These are phyloP conservation scores for Meredithiella fracta DNA, from an alignment of 2,329 filamentous ascomycete species.

Conservation along the genomic window DNA sequence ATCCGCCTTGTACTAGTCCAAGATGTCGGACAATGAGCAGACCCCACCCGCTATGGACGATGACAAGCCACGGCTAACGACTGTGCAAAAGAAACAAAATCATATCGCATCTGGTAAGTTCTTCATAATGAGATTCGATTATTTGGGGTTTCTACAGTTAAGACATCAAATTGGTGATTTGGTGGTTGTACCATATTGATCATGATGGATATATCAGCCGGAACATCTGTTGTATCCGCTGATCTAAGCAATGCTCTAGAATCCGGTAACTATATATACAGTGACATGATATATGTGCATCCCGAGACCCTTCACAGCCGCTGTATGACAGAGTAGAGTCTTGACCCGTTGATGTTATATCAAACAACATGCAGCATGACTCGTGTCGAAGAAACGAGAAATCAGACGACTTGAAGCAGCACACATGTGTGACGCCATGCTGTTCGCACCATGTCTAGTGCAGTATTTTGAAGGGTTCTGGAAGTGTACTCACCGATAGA, in stretches of 20 bases:
- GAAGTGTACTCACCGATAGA: too few relatives aligned
- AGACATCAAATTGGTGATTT: too few relatives aligned
- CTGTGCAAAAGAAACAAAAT: slow-evolving; percentile 39
- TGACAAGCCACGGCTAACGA: slow-evolving; percentile 35
- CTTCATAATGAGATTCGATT: not conserved
- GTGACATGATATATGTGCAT: too few relatives aligned
- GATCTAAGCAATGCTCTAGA: not conserved
- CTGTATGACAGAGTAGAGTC: too few relatives aligned
- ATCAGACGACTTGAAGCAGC: too few relatives aligned
- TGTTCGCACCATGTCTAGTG: not conserved
- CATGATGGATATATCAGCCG: not conserved
- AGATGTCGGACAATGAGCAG: slow-evolving; percentile 12
- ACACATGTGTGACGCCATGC: not conserved
- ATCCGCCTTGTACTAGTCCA: not conserved
- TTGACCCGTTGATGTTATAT: too few relatives aligned
- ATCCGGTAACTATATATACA: not conserved
- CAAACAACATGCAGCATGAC: not conserved
- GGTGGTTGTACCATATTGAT: not conserved
- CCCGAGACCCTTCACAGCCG: too few relatives aligned
- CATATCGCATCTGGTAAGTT: slow-evolving; percentile 36
- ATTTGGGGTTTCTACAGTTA: too few relatives aligned
- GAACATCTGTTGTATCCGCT: not conserved
- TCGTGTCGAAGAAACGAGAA: not conserved
- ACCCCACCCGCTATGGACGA: slow-evolving; percentile 19
- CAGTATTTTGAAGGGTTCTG: too few relatives aligned